These are phyloP conservation scores for Didymella glomerata DNA, from an alignment of 2,329 filamentous ascomycete genomes.

Conservation along the genomic window DNA sequence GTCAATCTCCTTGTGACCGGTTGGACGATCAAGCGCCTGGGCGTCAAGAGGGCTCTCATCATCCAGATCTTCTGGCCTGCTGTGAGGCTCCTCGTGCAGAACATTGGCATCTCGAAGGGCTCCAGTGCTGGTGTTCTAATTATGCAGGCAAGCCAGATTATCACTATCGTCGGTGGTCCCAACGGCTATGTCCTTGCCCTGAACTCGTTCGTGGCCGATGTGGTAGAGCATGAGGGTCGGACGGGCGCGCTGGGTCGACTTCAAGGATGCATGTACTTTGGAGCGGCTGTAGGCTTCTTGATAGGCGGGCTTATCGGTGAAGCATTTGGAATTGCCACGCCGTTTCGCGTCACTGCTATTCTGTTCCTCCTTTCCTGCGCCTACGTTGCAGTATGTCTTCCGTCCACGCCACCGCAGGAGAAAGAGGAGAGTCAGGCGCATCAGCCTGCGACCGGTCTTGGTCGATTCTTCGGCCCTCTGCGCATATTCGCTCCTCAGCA, in stretches of 20 bases:
- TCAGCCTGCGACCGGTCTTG: constrained; percentile 50
- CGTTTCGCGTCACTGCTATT: constrained; percentile 70
- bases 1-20: constrained; percentile 73
- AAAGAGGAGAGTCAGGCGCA: constrained; percentile 36
- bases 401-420: constrained; percentile 56
- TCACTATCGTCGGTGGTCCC: constrained; percentile 73
- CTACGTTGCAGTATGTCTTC: constrained; percentile 55
- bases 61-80: constrained; percentile 72
- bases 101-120: constrained; percentile 69
- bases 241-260: constrained; percentile 72
- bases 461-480: constrained; percentile 69
- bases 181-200: constrained; percentile 73
- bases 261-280: constrained; percentile 73
- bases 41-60: constrained; percentile 68
- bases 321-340: constrained; percentile 67
- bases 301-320: constrained; percentile 72
- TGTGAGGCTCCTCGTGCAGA: constrained; percentile 69
- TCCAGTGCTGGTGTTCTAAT: constrained; percentile 71
- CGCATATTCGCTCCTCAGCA: constrained; percentile 68
- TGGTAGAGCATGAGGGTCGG: constrained; percentile 66
- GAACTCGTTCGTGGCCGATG: constrained; percentile 73
- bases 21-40: constrained; percentile 71
- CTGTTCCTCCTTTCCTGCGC: constrained; percentile 59
- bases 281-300: constrained; percentile 70
- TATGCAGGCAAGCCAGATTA: constrained; percentile 71